Base-by-base conservation (phyloP, 2,329 filamentous ascomycete species). In the Chlorencoelia australis region DNA sequence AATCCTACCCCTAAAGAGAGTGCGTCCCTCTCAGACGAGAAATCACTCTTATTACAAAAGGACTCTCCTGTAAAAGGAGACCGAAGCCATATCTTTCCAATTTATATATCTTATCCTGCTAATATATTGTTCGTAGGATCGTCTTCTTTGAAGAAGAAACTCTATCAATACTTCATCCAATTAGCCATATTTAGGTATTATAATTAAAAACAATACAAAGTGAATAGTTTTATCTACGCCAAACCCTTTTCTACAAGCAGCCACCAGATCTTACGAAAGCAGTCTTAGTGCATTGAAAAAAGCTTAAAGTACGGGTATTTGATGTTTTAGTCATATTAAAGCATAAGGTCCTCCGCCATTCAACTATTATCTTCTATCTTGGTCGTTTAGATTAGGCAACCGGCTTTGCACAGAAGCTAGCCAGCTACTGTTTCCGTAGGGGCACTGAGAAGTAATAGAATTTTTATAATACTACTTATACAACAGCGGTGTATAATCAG, bases 61-160 rank as follows among this genome's bases (percentile, higher is more conserved):
- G 42, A 18, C 25, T n/a, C n/a, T n/a, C n/a, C n/a, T n/a, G n/a
- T 15, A 33, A 44, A 9, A 46, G 30, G 20, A 39, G 37, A n/a
- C 43, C 28, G 15, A 47, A 48, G 33, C 45, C 25, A 26, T 49
- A 18, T 33, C 35, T 49, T 37, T 9, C 41, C 26, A 9, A 39
- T 30, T 30, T 22, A 25, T 21, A 24, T 20, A 26, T 18, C 28
- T 26, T n/a, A 22, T 14, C 19, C 22, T 28, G 28, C 22, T 30
- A 27, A 40, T 39, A 36, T 44, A 42, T 44, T 29, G 27, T 35
- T 14, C 18, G 13, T 37, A 17, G 30, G 7, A 47, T 33, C 15
- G 46, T 32, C 14, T 46, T 47, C 35, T 44, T 46, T 37, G 39
- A 40, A 7, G 18, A 49, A 35, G 40, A 48, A 30, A 29, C 42